phyloP scores from a whole-genome alignment of 78 protist genomes.

The Polysphondylium violaceum region DNA sequence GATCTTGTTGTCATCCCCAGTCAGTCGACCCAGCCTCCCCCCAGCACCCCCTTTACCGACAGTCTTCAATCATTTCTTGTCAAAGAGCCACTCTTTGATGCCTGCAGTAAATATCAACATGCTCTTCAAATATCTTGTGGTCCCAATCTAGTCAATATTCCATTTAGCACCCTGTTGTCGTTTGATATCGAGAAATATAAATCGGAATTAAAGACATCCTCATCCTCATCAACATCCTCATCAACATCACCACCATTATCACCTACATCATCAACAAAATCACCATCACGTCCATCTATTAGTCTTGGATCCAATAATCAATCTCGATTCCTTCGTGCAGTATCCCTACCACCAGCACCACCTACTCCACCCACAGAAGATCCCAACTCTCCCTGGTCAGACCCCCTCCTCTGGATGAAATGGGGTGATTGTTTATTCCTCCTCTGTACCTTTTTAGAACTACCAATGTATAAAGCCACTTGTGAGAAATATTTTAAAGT shows the following conservation, averaged over 20 bases:
- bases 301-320: neutral
- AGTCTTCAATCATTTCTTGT: slow-evolving; percentile 5
- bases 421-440: slow-evolving; percentile 75
- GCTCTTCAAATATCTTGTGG: slow-evolving; percentile 63
- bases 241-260: neutral
- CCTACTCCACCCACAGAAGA: slow-evolving; percentile 47
- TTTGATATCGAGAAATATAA: slow-evolving; percentile 14
- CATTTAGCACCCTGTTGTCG: slow-evolving; percentile 20
- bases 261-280: slow-evolving; percentile 4
- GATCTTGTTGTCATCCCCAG: slow-evolving; percentile 40
- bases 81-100: slow-evolving; percentile 71
- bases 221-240: neutral
- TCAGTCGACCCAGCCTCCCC: slow-evolving; percentile 19
- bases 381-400: slow-evolving; percentile 57
- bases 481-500: slow-evolving; percentile 66
- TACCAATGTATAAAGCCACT: slow-evolving; percentile 77
- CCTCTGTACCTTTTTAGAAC: slow-evolving; percentile 46
- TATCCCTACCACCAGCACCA: slow-evolving; percentile 68
- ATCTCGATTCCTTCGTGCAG: slow-evolving; percentile 22
- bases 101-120: slow-evolving; percentile 54
- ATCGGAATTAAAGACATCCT: neutral
- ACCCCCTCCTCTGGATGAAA: slow-evolving; percentile 52
- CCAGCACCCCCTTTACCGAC: slow-evolving; percentile 37
- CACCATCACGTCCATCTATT: neutral
- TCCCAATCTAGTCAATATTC: neutral